Base-by-base conservation (phyloP, 2,329 filamentous ascomycete species). In the Chrysoporthe cubensis region DNA sequence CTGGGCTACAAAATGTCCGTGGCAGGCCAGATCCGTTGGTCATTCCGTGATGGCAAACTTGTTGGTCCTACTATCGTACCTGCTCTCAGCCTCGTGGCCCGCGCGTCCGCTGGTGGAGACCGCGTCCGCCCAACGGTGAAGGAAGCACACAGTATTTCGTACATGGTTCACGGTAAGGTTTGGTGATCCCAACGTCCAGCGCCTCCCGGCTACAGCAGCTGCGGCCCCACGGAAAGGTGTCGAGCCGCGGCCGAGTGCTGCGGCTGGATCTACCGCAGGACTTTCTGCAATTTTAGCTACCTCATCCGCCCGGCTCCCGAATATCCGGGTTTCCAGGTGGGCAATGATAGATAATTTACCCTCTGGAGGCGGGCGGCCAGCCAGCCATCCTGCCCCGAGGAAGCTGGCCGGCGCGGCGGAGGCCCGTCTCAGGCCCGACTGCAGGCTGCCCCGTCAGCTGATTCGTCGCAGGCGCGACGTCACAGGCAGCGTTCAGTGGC, bases 351-450 rank as follows among this genome's bases (percentile, higher is more conserved):
- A 9, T 9, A 21, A 54, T 32, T 14, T 11, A 3, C 14, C 26
- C 21, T 21, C 50, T 54, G 26, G 26, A 11, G 21, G 26, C 37
- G 46, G 21, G 13, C 32, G 26, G 50, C 21, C 26, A 26, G 14
- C 48, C 9, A 48, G 18, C 6, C 46, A 18, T 50, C 18, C 46
- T 50, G 46, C 46, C 21, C 32, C 14, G 50, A 16, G 26, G 13
- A 14, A 21, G 26, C 21, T 4, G 50, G 50, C 26, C 50, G 50
- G 32, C 21, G 50, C 50, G 26, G 7, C 5, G 21, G n/a, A 59
- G 57, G 37, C 57, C 57, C 34, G 57, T 59, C n/a, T 59, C 57
- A 59, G 18, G 16, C 57, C 57, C 16, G n/a, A 26, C 9, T 26
- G 57, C n/a, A 11, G 21, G 32, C 3, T 43, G 40, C 18, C 57